phyloP scores from a whole-genome alignment of 495 filamentous ascomycete genomes.

The Hypoxylon perforatum region DNA sequence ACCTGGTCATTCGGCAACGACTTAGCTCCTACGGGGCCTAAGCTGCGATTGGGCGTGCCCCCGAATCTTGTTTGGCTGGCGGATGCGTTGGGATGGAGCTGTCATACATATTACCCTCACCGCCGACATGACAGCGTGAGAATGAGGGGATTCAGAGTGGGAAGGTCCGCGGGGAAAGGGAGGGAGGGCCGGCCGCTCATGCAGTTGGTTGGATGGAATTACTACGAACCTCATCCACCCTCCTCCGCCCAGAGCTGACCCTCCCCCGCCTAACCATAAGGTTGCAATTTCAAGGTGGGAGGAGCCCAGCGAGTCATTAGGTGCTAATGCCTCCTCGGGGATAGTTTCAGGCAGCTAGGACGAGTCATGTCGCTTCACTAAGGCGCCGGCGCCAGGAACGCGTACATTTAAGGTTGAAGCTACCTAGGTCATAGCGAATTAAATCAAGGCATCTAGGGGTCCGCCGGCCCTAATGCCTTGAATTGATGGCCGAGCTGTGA shows the following conservation, averaged over 20 bases:
- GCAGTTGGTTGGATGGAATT: neutral
- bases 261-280: neutral
- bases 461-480: neutral
- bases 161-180: conserved; percentile 14
- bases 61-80: neutral
- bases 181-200: neutral
- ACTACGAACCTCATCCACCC: too few species aligned
- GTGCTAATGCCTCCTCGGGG: conserved; percentile 11
- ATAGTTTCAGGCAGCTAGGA: conserved; percentile 10
- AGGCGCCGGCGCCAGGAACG: conserved; percentile 26
- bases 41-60: neutral
- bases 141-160: conserved; percentile 17
- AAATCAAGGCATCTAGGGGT: neutral
- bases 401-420: conserved; percentile 13
- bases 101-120: conserved; percentile 5
- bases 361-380: neutral
- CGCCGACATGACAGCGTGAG: neutral
- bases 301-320: conserved; percentile 22
- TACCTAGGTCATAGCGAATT: conserved; percentile 13
- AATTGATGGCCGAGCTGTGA: neutral
- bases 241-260: too few species aligned
- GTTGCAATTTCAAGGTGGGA: neutral
- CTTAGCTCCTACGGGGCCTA: neutral
- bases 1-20: too few species aligned
- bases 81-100: conserved; percentile 5